Conservation (phyloP, 2,329 filamentous ascomycete species). For the Ophiognomonia clavigignenti-juglandacearum region DNA sequence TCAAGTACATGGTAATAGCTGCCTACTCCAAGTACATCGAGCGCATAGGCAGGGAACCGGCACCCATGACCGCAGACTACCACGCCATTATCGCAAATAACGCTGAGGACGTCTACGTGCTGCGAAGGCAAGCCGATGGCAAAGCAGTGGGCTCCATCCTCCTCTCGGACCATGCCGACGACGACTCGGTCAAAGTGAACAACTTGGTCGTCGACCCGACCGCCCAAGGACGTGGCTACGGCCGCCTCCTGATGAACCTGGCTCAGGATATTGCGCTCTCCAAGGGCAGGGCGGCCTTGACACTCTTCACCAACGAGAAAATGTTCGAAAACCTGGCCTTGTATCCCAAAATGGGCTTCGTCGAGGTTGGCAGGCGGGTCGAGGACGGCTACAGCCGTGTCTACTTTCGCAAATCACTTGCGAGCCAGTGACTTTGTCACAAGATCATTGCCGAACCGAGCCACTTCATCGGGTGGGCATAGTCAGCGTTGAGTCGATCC, state of each 20-base stretch:
- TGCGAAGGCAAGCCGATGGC: not conserved
- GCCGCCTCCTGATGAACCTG: constrained; percentile 19
- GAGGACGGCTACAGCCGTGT: constrained; percentile 31
- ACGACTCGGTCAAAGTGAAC: constrained; percentile 16
- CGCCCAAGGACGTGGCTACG: constrained; percentile 19
- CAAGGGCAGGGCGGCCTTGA: constrained; percentile 12
- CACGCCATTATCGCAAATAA: constrained; percentile 18
- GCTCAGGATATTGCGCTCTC: constrained; percentile 15
- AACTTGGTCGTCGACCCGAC: constrained; percentile 20
- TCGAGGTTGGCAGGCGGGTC: constrained; percentile 23
- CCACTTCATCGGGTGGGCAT: too few relatives aligned
- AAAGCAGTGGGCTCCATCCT: constrained; percentile 27
- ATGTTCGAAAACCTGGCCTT: constrained; percentile 20
- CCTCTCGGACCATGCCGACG: constrained; percentile 7
- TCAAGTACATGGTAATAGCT: constrained; percentile 24
- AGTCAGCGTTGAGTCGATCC: too few relatives aligned
- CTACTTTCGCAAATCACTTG: constrained; percentile 26
- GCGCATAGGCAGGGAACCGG: constrained; percentile 29
- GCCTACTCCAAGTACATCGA: constrained; percentile 30
- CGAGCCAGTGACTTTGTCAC: too few relatives aligned
- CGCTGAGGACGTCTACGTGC: not conserved
- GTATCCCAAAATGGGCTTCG: constrained; percentile 25
- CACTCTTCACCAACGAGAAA: constrained; percentile 19
- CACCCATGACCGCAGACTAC: constrained; percentile 32
- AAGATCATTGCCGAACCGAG: too few relatives aligned